A percentile compares a stretch with the other conserved stretches of the same genome.
Evolutionary conservation across 331 rosid species (phyloP).

Genomic region (Quercus phellos): DNA sequence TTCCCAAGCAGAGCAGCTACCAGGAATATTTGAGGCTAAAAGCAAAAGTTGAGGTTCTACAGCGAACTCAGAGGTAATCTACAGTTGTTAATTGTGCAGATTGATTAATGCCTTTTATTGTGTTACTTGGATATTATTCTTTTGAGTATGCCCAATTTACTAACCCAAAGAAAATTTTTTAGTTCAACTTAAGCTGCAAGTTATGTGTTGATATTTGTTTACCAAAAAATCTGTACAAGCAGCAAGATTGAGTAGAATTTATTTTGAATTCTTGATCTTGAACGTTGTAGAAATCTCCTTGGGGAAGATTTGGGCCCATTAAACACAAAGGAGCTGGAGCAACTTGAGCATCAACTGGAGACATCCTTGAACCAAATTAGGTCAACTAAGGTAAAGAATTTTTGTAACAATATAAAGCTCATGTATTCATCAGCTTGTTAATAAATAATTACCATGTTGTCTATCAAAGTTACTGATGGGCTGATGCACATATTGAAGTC

Average conservation of each 20-base stretch:
- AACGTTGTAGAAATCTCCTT: constrained; percentile 51
- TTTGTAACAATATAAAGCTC: too few relatives aligned
- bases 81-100: neutral
- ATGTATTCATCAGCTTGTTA: too few relatives aligned
- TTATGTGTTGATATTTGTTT: neutral
- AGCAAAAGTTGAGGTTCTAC: constrained; percentile 59
- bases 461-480: too few relatives aligned
- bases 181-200: neutral
- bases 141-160: too few relatives aligned
- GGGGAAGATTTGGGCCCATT: constrained; percentile 67
- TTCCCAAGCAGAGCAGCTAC: constrained; percentile 39
- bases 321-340: constrained; percentile 51
- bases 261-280: neutral
- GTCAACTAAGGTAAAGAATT: constrained; percentile 55
- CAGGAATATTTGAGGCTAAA: constrained; percentile 68
- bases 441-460: too few relatives aligned
- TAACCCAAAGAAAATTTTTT: neutral
- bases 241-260: neutral
- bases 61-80: constrained; percentile 63
- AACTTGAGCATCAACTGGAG: constrained; percentile 71
- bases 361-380: constrained; percentile 54
- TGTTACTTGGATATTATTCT: neutral
- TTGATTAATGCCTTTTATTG: neutral
- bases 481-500: too few relatives aligned
- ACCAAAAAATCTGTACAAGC: neutral